phyloP scores from a whole-genome alignment of 2,329 filamentous ascomycete species.

The Chaetomiaceae sp. region DNA sequence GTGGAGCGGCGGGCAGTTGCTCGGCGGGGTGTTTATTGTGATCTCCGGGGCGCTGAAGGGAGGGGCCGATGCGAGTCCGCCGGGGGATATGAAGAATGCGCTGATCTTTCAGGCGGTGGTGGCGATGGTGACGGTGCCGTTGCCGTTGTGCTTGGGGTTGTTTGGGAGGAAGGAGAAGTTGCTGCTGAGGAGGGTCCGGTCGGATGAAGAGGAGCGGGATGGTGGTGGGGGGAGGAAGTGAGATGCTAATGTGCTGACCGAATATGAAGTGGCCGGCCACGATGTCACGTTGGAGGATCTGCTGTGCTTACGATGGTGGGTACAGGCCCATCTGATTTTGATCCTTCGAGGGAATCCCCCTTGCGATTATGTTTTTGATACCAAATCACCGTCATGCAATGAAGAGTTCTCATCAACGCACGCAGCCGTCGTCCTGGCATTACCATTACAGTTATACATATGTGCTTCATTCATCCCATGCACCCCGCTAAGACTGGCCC shows the following conservation, averaged over 20 bases:
- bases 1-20: slow-evolving; percentile 80
- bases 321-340: too few species aligned
- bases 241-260: background rate
- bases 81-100: slow-evolving; percentile 65
- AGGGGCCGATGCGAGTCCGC: slow-evolving; percentile 47
- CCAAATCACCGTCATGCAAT: background rate
- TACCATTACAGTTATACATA: slow-evolving; percentile 6
- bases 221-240: slow-evolving; percentile 12
- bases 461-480: background rate
- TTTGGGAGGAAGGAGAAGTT: slow-evolving; percentile 56
- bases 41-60: slow-evolving; percentile 69
- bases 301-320: too few species aligned
- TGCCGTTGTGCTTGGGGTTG: slow-evolving; percentile 62
- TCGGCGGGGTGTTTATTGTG: slow-evolving; percentile 80
- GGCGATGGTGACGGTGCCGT: slow-evolving; percentile 56
- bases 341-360: too few species aligned
- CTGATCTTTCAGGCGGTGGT: slow-evolving; percentile 76
- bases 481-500: background rate
- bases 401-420: background rate
- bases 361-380: too few species aligned
- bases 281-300: background rate
- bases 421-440: background rate
- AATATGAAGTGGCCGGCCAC: background rate
- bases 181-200: slow-evolving; percentile 43
- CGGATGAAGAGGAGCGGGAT: slow-evolving; percentile 31